These are phyloP conservation scores for Grigorovia transvaalensis DNA, from an alignment of 805 yeast species.

Conservation along the genomic window DNA sequence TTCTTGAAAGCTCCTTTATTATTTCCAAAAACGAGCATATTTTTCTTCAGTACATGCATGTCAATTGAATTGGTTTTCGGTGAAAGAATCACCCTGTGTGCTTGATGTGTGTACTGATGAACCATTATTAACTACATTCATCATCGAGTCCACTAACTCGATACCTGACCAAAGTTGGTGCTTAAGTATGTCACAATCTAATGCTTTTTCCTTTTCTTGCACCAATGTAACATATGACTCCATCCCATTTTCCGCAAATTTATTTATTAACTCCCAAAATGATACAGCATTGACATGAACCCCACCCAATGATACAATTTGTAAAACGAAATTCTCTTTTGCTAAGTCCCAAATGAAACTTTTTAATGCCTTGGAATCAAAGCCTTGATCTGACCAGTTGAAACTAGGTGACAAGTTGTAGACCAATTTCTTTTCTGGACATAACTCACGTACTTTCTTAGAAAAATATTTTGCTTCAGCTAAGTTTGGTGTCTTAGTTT, in stretches of 20 bases:
- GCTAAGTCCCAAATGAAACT: constrained; percentile 45
- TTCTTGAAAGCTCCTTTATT: too few relatives aligned
- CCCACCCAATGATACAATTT: constrained; percentile 53
- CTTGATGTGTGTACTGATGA: constrained; percentile 35
- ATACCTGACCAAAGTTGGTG: constrained; percentile 59
- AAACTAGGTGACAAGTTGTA: constrained; percentile 53
- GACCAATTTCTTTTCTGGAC: constrained; percentile 46
- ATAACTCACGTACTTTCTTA: constrained; percentile 33
- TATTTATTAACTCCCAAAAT: constrained; percentile 40
- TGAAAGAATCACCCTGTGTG: constrained; percentile 34
- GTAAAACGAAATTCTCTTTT: constrained; percentile 46
- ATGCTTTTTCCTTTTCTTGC: constrained; percentile 37
- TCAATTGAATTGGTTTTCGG: constrained; percentile 28
- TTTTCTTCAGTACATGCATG: neutral
- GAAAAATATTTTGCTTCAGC: constrained; percentile 41
- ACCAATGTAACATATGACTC: constrained; percentile 45
- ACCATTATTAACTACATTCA: constrained; percentile 33
- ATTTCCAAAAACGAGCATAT: neutral
- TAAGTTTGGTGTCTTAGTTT: constrained; percentile 49
- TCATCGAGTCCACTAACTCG: constrained; percentile 39
- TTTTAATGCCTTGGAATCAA: constrained; percentile 35
- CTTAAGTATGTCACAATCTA: constrained; percentile 42
- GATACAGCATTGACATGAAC: constrained; percentile 43
- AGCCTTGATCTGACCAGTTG: constrained; percentile 52
- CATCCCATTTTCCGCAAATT: constrained; percentile 46